Evolutionary conservation across 192 early-diverging fungal genomes (phyloP).

Genomic region (Spizellomyces sp.): DNA sequence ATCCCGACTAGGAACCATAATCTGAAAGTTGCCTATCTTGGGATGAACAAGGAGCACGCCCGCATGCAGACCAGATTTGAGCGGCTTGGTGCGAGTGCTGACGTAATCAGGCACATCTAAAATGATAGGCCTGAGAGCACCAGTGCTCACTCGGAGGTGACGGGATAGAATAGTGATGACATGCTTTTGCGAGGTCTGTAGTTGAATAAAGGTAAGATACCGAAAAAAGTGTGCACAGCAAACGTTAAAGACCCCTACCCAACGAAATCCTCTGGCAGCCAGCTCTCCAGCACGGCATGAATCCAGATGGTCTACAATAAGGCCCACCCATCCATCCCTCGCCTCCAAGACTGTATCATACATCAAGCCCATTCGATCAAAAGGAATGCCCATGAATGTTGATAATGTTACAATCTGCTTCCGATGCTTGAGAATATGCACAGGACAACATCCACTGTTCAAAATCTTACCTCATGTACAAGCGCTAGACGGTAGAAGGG

Average conservation of each 20-base stretch:
- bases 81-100: not conserved
- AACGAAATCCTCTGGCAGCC: slow-evolving; percentile 18
- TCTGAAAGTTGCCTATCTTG: slow-evolving; percentile 9
- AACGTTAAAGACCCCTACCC: not conserved
- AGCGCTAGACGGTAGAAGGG: not conserved
- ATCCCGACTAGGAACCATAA: slow-evolving; percentile 15
- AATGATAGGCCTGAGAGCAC: not conserved
- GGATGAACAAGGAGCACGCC: slow-evolving; percentile 5
- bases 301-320: slow-evolving; percentile 13
- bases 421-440: not conserved
- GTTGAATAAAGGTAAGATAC: not conserved
- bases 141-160: slow-evolving; percentile 2
- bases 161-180: slow-evolving; percentile 1
- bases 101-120: slow-evolving; percentile 4
- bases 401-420: not conserved
- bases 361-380: slow-evolving; percentile 16
- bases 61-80: slow-evolving; percentile 11
- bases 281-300: not conserved
- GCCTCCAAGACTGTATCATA: slow-evolving; percentile 23
- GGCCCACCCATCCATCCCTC: slow-evolving; percentile 5
- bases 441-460: not conserved
- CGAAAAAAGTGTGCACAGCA: not conserved
- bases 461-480: not conserved
- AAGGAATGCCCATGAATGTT: slow-evolving; percentile 6
- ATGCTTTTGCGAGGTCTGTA: slow-evolving; percentile 6